These are phyloP conservation scores for Sporothrix euskadiensis DNA, from an alignment of 2,329 filamentous ascomycete species.

Conservation along the genomic window DNA sequence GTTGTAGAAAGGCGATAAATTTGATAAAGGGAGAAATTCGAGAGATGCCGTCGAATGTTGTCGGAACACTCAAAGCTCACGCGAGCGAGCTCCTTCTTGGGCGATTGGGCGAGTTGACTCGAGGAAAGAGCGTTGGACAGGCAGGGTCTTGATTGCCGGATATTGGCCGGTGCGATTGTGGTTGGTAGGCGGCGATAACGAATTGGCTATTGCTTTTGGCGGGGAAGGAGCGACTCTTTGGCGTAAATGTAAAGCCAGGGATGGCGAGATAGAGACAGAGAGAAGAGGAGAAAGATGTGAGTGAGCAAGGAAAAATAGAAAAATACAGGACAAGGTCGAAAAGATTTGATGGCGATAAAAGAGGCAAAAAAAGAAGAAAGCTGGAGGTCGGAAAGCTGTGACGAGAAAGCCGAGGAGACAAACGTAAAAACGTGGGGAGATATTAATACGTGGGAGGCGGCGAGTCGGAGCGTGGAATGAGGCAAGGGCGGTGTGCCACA, in stretches of 20 bases:
- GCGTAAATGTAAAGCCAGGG: background rate
- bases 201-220: conserved; percentile 2
- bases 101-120: background rate
- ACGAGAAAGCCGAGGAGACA: background rate
- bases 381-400: background rate
- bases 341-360: background rate
- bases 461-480: background rate
- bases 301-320: background rate
- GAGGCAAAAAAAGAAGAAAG: background rate
- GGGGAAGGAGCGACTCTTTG: background rate
- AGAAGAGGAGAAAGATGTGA: background rate
- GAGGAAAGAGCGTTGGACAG: background rate
- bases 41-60: background rate
- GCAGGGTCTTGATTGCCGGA: background rate
- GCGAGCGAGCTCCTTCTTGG: conserved; percentile 16
- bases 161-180: background rate
- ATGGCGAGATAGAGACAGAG: background rate
- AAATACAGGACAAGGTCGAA: background rate
- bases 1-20: background rate
- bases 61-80: background rate
- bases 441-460: background rate
- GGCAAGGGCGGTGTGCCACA: conserved; percentile 13
- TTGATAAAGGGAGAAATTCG: background rate
- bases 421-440: background rate
- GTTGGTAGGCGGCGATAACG: conserved; percentile 2